Conservation (phyloP, 2,329 filamentous ascomycete genomes). For the Fonsecaea erecta region DNA sequence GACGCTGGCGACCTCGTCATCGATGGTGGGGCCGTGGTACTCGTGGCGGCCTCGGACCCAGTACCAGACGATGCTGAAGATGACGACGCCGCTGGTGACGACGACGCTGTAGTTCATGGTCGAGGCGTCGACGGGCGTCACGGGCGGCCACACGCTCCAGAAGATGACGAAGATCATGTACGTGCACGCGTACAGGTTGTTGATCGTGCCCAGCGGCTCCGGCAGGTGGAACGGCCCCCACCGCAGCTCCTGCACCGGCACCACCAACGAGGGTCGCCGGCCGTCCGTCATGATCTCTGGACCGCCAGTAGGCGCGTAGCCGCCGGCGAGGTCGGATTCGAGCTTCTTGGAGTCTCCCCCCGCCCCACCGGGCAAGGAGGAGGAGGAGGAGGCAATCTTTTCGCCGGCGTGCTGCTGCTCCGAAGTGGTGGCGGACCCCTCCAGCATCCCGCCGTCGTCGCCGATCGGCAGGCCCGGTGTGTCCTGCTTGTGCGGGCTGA, state of each 20-base stretch:
- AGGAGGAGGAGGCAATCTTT: background rate
- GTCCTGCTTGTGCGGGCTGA: slow-evolving; percentile 44
- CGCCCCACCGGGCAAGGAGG: background rate
- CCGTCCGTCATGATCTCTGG: background rate
- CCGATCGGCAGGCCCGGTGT: slow-evolving; percentile 25
- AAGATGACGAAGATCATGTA: slow-evolving; percentile 63
- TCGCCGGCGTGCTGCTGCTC: background rate
- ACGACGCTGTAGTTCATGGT: slow-evolving; percentile 57
- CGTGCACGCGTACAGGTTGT: slow-evolving; percentile 59
- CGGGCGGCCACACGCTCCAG: slow-evolving; percentile 59
- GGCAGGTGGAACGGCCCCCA: slow-evolving; percentile 64
- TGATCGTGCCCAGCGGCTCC: slow-evolving; percentile 56
- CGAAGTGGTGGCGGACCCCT: slow-evolving; percentile 32
- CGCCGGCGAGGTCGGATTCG: background rate
- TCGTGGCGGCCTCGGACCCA: slow-evolving; percentile 48
- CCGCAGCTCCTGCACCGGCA: slow-evolving; percentile 42
- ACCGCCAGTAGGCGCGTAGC: no score
- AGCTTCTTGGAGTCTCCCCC: background rate
- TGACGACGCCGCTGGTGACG: slow-evolving; percentile 49
- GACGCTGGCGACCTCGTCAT: slow-evolving; percentile 37
- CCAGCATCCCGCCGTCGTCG: slow-evolving; percentile 36
- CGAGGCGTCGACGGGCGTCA: slow-evolving; percentile 40
- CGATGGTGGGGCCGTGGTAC: slow-evolving; percentile 54
- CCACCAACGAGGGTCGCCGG: slow-evolving; percentile 29
- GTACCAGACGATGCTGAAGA: slow-evolving; percentile 57